phyloP scores from a whole-genome alignment of 177 flowering plant species.

The Vitis hybrid region DNA sequence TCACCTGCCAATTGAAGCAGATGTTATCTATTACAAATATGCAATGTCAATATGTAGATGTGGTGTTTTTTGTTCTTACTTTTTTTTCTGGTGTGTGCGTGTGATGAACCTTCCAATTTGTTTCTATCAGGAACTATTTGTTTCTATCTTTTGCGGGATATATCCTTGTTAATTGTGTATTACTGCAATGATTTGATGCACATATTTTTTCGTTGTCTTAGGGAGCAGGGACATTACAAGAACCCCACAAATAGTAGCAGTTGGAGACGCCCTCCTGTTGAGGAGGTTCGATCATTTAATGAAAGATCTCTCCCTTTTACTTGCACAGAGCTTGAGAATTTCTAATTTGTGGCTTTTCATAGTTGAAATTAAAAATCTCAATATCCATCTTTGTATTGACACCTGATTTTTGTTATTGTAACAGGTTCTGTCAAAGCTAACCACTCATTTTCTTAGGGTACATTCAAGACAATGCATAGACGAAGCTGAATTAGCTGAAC shows the following conservation, averaged over 20 bases:
- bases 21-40: too few relatives aligned
- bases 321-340: not conserved
- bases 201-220: conserved; percentile 20
- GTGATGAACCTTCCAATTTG: too few relatives aligned
- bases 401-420: not conserved
- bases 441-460: conserved; percentile 63
- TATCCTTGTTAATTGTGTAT: not conserved
- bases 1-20: too few relatives aligned
- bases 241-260: conserved; percentile 40
- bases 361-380: not conserved
- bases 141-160: not conserved
- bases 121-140: not conserved
- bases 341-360: not conserved
- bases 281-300: conserved; percentile 57
- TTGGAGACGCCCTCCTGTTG: conserved; percentile 90
- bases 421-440: conserved; percentile 70
- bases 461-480: conserved; percentile 87
- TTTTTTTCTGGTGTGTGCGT: too few relatives aligned
- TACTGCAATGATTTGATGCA: not conserved
- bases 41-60: too few relatives aligned
- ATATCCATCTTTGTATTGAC: not conserved
- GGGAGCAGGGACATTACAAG: conserved; percentile 84
- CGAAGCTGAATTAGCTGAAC: conserved; percentile 98
- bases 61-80: too few relatives aligned
- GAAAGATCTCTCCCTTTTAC: not conserved